Percentiles rank a stretch among this genome's conserved stretches.
phyloP scores from a whole-genome alignment of 2,329 filamentous ascomycete species.

The Chrysosporium queenslandicum region DNA sequence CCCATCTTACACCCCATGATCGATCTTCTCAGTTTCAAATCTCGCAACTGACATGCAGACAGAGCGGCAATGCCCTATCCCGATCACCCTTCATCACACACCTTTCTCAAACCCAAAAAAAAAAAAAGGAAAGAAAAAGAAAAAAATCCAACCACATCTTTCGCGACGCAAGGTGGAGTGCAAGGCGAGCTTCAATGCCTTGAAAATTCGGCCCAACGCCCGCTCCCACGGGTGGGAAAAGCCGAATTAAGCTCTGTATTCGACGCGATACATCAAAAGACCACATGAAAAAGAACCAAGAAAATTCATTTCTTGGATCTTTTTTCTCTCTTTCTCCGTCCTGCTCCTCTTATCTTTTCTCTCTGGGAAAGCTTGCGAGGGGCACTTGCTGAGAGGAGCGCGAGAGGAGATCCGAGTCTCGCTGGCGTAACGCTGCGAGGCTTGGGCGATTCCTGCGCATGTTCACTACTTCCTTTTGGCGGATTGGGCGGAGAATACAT shows the following conservation, averaged over 20 bases:
- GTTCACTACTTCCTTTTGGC: neutral
- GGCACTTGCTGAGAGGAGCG: neutral
- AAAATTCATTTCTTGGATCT: too few species aligned
- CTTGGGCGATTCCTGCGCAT: neutral
- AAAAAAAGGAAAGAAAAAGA: neutral
- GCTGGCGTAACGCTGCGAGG: neutral
- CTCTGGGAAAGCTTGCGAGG: too few species aligned
- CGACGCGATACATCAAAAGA: constrained; percentile 28
- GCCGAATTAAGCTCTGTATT: constrained; percentile 27
- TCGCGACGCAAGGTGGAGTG: constrained; percentile 31
- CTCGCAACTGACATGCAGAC: too few species aligned
- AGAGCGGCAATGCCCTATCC: too few species aligned
- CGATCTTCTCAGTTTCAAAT: too few species aligned
- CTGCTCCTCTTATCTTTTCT: neutral
- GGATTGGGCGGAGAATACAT: constrained; percentile 2
- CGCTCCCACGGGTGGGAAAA: neutral
- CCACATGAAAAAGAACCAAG: neutral
- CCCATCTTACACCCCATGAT: too few species aligned
- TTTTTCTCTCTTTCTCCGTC: neutral
- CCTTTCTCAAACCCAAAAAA: neutral
- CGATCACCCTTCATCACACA: too few species aligned
- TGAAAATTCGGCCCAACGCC: constrained; percentile 15
- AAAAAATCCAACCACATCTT: neutral
- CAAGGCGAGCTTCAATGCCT: constrained; percentile 29
- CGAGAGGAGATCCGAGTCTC: neutral